These are phyloP conservation scores for Steccherinum ochraceum DNA, from an alignment of 768 basidiomycete genomes.

Conservation along the genomic window DNA sequence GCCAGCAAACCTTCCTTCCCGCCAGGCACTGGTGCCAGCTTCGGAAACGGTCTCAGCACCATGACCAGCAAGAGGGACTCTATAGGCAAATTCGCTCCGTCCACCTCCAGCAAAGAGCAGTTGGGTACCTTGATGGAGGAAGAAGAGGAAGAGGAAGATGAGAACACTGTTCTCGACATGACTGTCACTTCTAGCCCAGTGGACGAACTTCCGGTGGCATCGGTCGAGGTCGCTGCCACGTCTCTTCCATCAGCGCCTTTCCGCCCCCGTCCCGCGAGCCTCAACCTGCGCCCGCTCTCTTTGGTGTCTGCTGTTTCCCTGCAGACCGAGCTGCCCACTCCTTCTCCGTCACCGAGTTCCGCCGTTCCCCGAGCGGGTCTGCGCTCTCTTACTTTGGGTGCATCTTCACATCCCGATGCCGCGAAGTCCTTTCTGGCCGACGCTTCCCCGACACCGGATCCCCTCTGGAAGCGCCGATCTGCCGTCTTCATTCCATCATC, in stretches of 20 bases:
- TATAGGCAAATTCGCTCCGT: conserved; percentile 57
- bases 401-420: conserved; percentile 14
- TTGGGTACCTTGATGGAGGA: conserved; percentile 78
- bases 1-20: conserved; percentile 59
- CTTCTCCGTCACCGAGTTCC: conserved; percentile 52
- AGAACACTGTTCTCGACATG: conserved; percentile 16
- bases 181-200: conserved; percentile 5
- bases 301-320: conserved; percentile 38
- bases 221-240: conserved; percentile 10
- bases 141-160: conserved; percentile 82
- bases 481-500: conserved; percentile 29
- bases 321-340: conserved; percentile 21
- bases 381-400: conserved; percentile 45
- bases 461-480: conserved; percentile 20
- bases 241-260: conserved; percentile 26
- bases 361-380: conserved; percentile 38
- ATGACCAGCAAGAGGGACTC: conserved; percentile 60
- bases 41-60: conserved; percentile 31
- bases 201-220: conserved; percentile 2
- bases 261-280: conserved; percentile 61
- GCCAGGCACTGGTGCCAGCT: conserved; percentile 38
- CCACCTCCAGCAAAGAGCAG: conserved; percentile 67
- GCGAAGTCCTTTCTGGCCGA: conserved; percentile 7
- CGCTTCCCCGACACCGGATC: conserved; percentile 6
- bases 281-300: conserved; percentile 66